Base-by-base conservation (phyloP, 495 filamentous ascomycete genomes). In the Penicillium crystallinum region DNA sequence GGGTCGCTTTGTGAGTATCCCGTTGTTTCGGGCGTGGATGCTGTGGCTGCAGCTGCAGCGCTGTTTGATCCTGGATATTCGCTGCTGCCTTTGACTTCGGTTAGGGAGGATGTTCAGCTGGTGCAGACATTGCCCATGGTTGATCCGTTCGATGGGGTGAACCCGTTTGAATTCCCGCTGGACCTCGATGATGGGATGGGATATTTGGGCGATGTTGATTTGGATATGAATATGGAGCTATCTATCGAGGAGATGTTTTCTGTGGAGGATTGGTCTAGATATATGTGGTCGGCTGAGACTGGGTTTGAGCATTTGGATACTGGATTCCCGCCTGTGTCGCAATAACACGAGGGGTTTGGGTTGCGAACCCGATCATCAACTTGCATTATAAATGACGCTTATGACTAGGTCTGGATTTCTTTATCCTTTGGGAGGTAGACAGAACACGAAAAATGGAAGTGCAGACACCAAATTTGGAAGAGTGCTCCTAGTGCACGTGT, bases 241-340 rank as follows among this genome's bases (percentile, higher is more conserved):
- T 53, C 55, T 36, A 55, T 50, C 17, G 65, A 65, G 21, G 62
- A 56, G 3, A 23, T 48, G 5, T 65, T 61, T 31, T 52, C 56
- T 48, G 57, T 63, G 14, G 62, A 67, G 43, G 62, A 65, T 48
- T 67, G 64, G 64, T 63, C 64, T 30, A 49, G 63, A 48, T 67
- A 63, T 44, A 61, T 65, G 54, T 67, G 59, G 59, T 67, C 64
- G 40, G 52, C 62, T 18, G 61, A 65, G 44, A 65, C 54, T 2
- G 63, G 63, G 22, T 60, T 65, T 22, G 63, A 65, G 44, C 59
- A 60, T 56, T 47, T 65, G 49, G 59, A 65, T 55, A 61, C 53
- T 23, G 62, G 56, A 8, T 55, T 44, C 12, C 56, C 54, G n/a
- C 45, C 58, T 37, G 51, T 51, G 33, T 40, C 55, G 29, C 54